Evolutionary conservation across 441 rosid species (phyloP).

Genomic region (Aleurites moluccanus): DNA sequence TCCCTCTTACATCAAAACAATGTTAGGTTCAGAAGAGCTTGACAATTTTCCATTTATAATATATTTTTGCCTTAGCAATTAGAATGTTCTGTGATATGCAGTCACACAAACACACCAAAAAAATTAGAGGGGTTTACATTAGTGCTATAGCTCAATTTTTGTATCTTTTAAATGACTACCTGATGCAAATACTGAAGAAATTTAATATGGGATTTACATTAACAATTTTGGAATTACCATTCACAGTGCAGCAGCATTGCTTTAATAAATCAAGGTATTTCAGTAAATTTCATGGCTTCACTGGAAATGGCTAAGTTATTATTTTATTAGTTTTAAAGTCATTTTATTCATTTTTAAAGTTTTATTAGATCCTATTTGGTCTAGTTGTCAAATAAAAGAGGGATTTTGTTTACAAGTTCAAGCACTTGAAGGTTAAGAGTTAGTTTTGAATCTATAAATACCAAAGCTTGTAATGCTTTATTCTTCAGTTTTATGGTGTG

Average conservation of each 20-base stretch:
- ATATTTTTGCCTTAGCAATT: neutral
- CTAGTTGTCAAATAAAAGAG: neutral
- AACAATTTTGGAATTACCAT: neutral
- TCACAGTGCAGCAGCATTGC: neutral
- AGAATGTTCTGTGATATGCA: neutral
- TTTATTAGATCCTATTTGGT: neutral
- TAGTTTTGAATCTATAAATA: neutral
- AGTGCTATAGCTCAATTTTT: neutral
- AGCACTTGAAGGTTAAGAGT: neutral
- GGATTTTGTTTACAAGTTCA: neutral
- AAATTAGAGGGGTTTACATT: too few species aligned
- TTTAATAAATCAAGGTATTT: neutral
- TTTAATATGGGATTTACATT: neutral
- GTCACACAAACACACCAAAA: neutral
- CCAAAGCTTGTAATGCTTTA: neutral
- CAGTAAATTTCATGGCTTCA: neutral
- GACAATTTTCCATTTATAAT: neutral
- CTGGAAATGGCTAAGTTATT: neutral
- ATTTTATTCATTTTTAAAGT: neutral
- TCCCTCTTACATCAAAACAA: neutral
- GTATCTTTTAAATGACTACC: neutral
- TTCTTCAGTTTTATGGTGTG: neutral
- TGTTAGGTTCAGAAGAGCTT: neutral
- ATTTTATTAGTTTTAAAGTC: neutral
- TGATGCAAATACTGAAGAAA: neutral